Evolutionary conservation across 257 asterid species (phyloP).

Genomic region (Datura wrightii): DNA sequence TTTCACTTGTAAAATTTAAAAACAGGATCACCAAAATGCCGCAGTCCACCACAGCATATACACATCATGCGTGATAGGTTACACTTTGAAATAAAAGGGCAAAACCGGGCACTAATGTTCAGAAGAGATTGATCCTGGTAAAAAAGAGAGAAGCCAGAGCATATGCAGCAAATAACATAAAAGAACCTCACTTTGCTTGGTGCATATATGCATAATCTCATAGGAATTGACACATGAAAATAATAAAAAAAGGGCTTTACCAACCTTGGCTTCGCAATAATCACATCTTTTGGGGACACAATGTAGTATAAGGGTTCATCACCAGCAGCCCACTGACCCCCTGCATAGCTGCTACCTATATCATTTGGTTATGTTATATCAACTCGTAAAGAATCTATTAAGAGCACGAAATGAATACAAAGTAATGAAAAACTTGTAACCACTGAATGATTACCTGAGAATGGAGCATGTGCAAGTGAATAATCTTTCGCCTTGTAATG

Average conservation of each 20-base stretch:
- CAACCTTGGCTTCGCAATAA: conserved; percentile 98
- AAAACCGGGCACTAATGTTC: conserved; percentile 1
- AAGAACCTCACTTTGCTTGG: not conserved
- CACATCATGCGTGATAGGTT: not conserved
- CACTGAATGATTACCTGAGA: conserved; percentile 69
- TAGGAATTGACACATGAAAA: conserved; percentile 26
- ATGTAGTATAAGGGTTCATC: conserved; percentile 93
- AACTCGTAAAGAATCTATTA: not conserved
- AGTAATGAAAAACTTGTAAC: conserved; percentile 20
- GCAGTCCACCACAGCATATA: not conserved
- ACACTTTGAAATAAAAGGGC: not conserved
- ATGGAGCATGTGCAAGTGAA: conserved; percentile 95
- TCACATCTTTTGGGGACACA: conserved; percentile 98
- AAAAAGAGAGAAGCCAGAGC: not conserved
- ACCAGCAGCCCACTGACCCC: conserved; percentile 99
- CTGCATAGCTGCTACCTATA: conserved; percentile 93
- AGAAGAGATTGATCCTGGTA: not conserved
- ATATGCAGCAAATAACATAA: conserved; percentile 12
- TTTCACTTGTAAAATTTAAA: not conserved
- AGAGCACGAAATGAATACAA: not conserved
- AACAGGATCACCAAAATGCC: not conserved
- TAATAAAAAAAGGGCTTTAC: conserved; percentile 33
- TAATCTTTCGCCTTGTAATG: conserved; percentile 99
- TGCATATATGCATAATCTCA: conserved; percentile 31
- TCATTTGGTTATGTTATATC: conserved; percentile 40